A percentile compares a stretch with the other conserved stretches of the same genome.
These are phyloP conservation scores for Filosporella fistucella DNA, from an alignment of 495 filamentous ascomycete genomes.

Conservation along the genomic window DNA sequence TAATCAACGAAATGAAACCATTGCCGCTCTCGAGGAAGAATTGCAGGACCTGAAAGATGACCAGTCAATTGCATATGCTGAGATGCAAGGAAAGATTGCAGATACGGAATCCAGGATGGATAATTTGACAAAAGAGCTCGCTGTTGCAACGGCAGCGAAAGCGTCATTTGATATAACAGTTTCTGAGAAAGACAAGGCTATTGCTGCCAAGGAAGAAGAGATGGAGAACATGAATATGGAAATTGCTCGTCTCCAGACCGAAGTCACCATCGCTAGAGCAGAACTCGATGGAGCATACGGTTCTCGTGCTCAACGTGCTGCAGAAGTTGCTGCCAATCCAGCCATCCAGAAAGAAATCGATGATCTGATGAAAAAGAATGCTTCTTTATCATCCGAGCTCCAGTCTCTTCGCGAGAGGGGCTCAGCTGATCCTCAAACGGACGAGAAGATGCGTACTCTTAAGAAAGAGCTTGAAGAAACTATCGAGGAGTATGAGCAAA, in stretches of 20 bases:
- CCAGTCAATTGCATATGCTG: conserved; percentile 23
- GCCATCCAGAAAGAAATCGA: conserved; percentile 62
- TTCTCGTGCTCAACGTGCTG: conserved; percentile 68
- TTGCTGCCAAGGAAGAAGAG: conserved; percentile 48
- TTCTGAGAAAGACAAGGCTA: conserved; percentile 17
- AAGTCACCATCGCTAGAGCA: conserved; percentile 85
- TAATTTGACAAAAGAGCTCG: conserved; percentile 29
- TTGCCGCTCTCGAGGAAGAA: conserved; percentile 40
- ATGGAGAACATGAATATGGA: conserved; percentile 73
- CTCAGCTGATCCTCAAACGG: conserved; percentile 42
- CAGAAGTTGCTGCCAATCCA: conserved; percentile 65
- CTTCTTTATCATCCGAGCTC: conserved; percentile 55
- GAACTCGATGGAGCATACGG: conserved; percentile 95
- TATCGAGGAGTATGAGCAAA: conserved; percentile 77
- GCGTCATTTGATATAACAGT: conserved; percentile 19
- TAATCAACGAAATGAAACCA: conserved; percentile 39
- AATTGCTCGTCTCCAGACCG: conserved; percentile 81
- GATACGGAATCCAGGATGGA: conserved; percentile 29
- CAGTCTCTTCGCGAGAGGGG: conserved; percentile 43
- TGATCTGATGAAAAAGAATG: conserved; percentile 56
- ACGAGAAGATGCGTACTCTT: conserved; percentile 52
- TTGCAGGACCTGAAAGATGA: conserved; percentile 33
- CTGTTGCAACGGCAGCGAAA: conserved; percentile 31
- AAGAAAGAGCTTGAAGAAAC: conserved; percentile 69
- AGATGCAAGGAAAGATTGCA: conserved; percentile 24